Evolutionary conservation across 441 rosid genomes (phyloP), one percentile per base, ranked within the genome.

Genomic region (Syzygium malaccense): DNA sequence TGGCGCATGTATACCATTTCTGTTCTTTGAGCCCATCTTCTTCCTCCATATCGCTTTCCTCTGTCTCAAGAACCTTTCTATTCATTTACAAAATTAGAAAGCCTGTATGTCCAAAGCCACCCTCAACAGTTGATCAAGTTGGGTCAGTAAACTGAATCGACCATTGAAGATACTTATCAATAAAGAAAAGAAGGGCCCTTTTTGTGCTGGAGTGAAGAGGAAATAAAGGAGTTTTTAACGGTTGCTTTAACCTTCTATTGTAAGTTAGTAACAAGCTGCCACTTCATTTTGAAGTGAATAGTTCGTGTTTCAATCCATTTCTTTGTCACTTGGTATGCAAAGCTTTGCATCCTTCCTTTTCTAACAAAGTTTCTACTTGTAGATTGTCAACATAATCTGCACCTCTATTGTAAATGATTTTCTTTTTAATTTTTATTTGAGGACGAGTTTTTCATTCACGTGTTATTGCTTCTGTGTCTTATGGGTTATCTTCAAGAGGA

Each of bases 401-500:
- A 71, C 51, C 80, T 71, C 83, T 28, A 60, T 71, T 71, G n/a
- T 15, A 71, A 71, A 71, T 71, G n/a, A 37, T 71, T 45, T 20
- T 71, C 4, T 37, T 71, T 71, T 37, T 37, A 23, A 37, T 71
- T 37, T 71, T 71, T 71, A 71, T 41, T 37, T 12, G 51, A 71
- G 28, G 51, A 37, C 3, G n/a, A 71, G n/a, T 37, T 37, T 71
- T 71, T 37, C 28, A 71, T 71, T 71, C n/a, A 1, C 37, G 83
- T 71, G 49, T 71, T 71, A 71, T 37, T 88, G 51, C 86, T 87
- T 51, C 87, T 87, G 64, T n/a, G 32, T 89, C 28, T 55, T 71
- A 84, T 54, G 32, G 32, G 28, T 64, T 55, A 86, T 55, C 68
- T 30, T 88, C 89, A 84, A 96, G 98, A 93, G 87, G 96, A 95